Evolutionary conservation across 2,329 filamentous ascomycete species (phyloP), one percentile per base, ranked within the genome.

Genomic region (Epichloe bromicola): DNA sequence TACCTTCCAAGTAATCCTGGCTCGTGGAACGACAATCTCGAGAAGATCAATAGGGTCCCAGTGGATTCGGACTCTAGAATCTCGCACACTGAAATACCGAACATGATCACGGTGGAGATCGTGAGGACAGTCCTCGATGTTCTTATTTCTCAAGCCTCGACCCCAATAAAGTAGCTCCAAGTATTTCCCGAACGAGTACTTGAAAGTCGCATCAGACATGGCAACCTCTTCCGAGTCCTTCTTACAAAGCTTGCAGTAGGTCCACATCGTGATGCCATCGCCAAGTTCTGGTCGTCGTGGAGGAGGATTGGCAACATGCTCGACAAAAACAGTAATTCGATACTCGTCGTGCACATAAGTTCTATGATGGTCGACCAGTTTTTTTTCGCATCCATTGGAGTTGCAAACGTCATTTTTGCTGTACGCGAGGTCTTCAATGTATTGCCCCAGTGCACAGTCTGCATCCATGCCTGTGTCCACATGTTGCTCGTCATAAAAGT

Each of bases 161-260:
- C 90, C 91, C 90, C 91, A 98, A 66, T 97, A 97, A 2, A 90
- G 89, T 17, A 98, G 74, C 67, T 98, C 93, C n/a, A 98, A 74
- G 61, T 97, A 98, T 67, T 98, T 98, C 11, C 88, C 93, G 61
- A 98, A 95, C 0, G 93, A 98, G 65, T 98, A 98, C 65, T 94
- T 96, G 86, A 89, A 98, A 0, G 90, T 94, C 60, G 82, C 89
- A 51, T 89, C 83, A 1, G 91, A 96, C 88, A 98, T 96, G 34
- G 85, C 83, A 57, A 87, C 86, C 46, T 90, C 83, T 39, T 88
- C 86, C 0, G 91, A 95, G 63, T 97, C 90, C 57, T 88, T 88
- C 49, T 87, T 84, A 66, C 94, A 98, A 33, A 87, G 76, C 60
- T 95, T 93, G 71, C 93, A 98, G 59, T 85, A 88, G 57, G 88